These are phyloP conservation scores for Backusella sp. DNA, from an alignment of 192 early-diverging fungal species.

Conservation along the genomic window DNA sequence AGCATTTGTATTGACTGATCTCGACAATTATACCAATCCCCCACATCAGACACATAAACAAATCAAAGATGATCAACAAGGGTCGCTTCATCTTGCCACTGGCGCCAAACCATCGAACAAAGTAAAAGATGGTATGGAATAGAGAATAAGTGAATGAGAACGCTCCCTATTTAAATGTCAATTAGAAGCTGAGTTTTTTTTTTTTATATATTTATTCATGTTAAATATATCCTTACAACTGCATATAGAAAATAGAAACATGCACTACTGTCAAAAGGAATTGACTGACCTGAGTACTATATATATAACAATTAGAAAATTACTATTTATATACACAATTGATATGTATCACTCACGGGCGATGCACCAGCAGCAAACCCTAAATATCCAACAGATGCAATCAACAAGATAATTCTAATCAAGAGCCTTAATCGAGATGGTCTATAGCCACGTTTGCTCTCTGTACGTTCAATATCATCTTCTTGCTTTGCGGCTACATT, in stretches of 20 bases:
- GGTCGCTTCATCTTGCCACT: constrained; percentile 28
- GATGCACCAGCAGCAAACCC: constrained; percentile 41
- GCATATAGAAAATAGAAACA: constrained; percentile 36
- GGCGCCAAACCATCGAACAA: constrained; percentile 20
- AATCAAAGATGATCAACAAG: constrained; percentile 28
- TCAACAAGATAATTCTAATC: constrained; percentile 31
- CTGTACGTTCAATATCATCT: constrained; percentile 7
- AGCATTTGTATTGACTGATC: constrained; percentile 21
- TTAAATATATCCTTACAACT: constrained; percentile 19
- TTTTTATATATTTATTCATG: background rate
- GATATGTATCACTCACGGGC: constrained; percentile 23
- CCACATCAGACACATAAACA: constrained; percentile 34
- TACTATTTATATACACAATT: background rate
- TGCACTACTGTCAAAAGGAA: constrained; percentile 29
- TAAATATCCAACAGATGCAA: constrained; percentile 28
- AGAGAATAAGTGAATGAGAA: constrained; percentile 20
- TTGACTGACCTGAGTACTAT: constrained; percentile 15
- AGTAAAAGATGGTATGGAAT: constrained; percentile 20
- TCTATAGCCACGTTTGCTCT: background rate
- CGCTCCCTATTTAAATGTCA: constrained; percentile 7
- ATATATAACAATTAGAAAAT: background rate
- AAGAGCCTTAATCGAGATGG: constrained; percentile 21
- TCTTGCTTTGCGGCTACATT: background rate
- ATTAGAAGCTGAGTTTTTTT: background rate
- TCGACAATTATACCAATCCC: constrained; percentile 35